Conservation (phyloP, 2,329 filamentous ascomycete species). For the Parastagonospora avenae region DNA sequence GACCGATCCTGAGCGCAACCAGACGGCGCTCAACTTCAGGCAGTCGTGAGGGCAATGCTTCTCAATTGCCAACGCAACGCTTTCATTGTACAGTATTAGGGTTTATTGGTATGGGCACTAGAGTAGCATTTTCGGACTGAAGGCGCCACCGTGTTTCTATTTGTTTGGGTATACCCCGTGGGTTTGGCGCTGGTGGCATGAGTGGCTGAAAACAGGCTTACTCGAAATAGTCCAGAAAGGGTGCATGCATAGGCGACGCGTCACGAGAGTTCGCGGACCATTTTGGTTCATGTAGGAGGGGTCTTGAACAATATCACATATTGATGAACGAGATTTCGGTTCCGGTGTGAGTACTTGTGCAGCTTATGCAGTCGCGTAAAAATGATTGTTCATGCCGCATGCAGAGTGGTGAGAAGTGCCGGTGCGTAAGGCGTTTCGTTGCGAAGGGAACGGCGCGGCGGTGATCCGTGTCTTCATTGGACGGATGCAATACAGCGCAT, state of each 20-base stretch:
- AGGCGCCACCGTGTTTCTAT: neutral
- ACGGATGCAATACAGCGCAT: conserved; percentile 11
- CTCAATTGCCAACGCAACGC: no score
- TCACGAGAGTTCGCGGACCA: no score
- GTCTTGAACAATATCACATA: no score
- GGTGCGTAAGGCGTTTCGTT: conserved; percentile 11
- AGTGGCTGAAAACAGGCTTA: neutral
- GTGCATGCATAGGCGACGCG: no score
- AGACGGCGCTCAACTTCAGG: conserved; percentile 49
- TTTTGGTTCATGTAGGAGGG: no score
- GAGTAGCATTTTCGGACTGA: no score
- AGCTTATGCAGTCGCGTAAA: neutral
- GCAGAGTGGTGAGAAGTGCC: neutral
- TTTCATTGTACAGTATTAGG: no score
- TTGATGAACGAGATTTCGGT: no score
- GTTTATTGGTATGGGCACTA: no score
- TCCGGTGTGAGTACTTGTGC: no score
- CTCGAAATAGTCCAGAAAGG: neutral
- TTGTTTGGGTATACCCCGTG: conserved; percentile 25
- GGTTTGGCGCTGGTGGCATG: conserved; percentile 11
- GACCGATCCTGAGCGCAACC: conserved; percentile 58
- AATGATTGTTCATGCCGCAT: neutral
- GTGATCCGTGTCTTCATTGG: conserved; percentile 15
- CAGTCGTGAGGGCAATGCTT: conserved; percentile 7
- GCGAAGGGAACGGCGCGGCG: conserved; percentile 16